A percentile compares a stretch with the other conserved stretches of the same genome.
phyloP scores from a whole-genome alignment of 148 eudicot genomes.

The Rhododendron henanense region DNA sequence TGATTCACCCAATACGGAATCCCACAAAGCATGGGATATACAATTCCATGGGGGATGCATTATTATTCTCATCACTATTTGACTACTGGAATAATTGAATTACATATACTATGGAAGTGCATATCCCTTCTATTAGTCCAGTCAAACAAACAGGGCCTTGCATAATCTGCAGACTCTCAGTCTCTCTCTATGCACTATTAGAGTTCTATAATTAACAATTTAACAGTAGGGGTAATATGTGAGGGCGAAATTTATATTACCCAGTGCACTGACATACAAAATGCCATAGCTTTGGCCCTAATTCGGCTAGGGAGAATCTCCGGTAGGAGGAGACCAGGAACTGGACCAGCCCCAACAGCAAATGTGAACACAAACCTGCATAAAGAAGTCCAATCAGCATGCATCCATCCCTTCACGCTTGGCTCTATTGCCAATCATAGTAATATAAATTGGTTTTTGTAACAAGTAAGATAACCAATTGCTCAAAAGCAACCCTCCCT shows the following conservation, averaged over 20 bases:
- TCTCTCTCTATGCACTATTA: not conserved
- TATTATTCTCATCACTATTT: not conserved
- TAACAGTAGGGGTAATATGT: not conserved
- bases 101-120: not conserved
- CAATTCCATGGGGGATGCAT: not conserved
- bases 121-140: not conserved
- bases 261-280: conserved; percentile 97
- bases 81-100: not conserved
- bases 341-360: conserved; percentile 96
- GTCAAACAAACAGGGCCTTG: not conserved
- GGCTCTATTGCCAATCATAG: not conserved
- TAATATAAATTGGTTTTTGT: not conserved
- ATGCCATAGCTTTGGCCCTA: conserved; percentile 96
- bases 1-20: not conserved
- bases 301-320: conserved; percentile 86
- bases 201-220: not conserved
- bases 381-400: conserved; percentile 9
- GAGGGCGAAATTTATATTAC: conserved; percentile 26
- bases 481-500: not conserved
- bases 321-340: conserved; percentile 82
- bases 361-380: conserved; percentile 88
- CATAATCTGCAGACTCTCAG: not conserved
- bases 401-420: not conserved
- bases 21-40: not conserved
- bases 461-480: not conserved